Percentiles rank a stretch among this genome's conserved stretches.
Conservation (phyloP, 1,284 basidiomycete genomes). For the Ustilago shanxiensis region DNA sequence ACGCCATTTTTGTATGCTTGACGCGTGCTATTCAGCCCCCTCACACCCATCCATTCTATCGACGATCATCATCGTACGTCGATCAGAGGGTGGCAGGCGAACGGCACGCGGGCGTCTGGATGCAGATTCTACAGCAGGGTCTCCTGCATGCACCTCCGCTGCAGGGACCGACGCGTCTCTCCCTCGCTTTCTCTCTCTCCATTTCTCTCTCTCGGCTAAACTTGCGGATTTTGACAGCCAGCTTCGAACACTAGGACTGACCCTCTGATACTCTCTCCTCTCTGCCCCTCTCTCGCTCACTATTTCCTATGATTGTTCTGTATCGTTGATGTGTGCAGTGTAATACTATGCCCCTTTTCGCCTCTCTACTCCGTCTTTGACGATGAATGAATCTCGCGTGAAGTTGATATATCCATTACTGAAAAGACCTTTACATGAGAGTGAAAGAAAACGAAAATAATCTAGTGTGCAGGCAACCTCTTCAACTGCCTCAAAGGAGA, state of each 20-base stretch:
- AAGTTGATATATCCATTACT: slow-evolving; percentile 2
- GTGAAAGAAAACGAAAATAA: neutral
- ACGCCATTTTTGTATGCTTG: neutral
- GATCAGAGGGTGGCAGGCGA: neutral
- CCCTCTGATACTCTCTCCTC: neutral
- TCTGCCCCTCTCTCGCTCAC: neutral
- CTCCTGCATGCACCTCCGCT: neutral
- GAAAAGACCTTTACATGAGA: neutral
- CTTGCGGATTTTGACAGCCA: slow-evolving; percentile 36
- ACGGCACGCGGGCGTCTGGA: neutral
- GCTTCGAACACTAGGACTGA: neutral
- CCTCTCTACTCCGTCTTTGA: neutral
- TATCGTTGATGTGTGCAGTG: neutral
- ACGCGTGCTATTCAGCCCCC: neutral
- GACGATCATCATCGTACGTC: neutral
- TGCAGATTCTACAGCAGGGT: neutral
- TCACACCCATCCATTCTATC: neutral
- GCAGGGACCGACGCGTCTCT: slow-evolving; percentile 25
- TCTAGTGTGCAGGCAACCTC: slow-evolving; percentile 1
- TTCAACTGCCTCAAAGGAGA: neutral
- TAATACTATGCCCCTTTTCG: neutral
- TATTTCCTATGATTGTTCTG: neutral
- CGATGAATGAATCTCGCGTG: neutral
- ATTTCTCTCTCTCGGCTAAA: slow-evolving; percentile 32
- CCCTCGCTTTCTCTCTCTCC: too few relatives aligned